Percentiles rank a stretch among this genome's conserved stretches.
Evolutionary conservation across 495 filamentous ascomycete genomes (phyloP).

Genomic region (Pyrenopolyporus hunteri): DNA sequence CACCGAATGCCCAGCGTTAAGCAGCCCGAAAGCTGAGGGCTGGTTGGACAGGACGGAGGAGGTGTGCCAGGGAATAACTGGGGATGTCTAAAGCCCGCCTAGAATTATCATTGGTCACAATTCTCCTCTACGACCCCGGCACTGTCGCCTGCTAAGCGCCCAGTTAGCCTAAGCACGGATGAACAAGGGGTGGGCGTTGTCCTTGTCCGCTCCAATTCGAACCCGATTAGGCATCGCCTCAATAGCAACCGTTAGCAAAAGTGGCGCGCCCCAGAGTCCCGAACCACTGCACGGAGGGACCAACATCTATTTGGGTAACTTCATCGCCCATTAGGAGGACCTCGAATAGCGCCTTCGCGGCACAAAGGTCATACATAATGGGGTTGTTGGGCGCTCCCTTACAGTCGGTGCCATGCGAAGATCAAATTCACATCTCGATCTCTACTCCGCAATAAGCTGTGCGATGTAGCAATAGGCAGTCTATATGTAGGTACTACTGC

Average conservation of each 20-base stretch:
- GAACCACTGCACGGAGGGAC: constrained; percentile 32
- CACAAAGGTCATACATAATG: constrained; percentile 23
- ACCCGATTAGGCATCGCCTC: constrained; percentile 35
- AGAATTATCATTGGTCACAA: constrained; percentile 29
- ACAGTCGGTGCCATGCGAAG: constrained; percentile 26
- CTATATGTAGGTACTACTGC: constrained; percentile 20
- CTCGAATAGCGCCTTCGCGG: constrained; percentile 1
- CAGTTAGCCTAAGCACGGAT: constrained; percentile 33
- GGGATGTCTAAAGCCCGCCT: constrained; percentile 19
- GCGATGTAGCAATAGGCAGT: constrained; percentile 27
- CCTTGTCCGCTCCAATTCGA: constrained; percentile 19
- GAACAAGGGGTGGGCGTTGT: constrained; percentile 19
- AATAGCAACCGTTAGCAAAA: constrained; percentile 30
- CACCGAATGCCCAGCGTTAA: constrained; percentile 44
- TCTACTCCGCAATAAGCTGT: constrained; percentile 37
- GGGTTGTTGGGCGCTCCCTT: constrained; percentile 26
- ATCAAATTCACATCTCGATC: constrained; percentile 36
- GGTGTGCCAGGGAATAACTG: constrained; percentile 30
- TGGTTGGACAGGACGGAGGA: constrained; percentile 46
- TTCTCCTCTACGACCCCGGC: constrained; percentile 32
- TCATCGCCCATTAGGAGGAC: constrained; percentile 19
- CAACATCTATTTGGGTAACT: constrained; percentile 10
- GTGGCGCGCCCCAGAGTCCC: constrained; percentile 24
- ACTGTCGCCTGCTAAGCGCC: constrained; percentile 41
- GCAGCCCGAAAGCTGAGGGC: constrained; percentile 43